Percentiles rank a stretch among this genome's conserved stretches.
Conservation (phyloP, 2,329 filamentous ascomycete genomes). For the Xylariales sp. region DNA sequence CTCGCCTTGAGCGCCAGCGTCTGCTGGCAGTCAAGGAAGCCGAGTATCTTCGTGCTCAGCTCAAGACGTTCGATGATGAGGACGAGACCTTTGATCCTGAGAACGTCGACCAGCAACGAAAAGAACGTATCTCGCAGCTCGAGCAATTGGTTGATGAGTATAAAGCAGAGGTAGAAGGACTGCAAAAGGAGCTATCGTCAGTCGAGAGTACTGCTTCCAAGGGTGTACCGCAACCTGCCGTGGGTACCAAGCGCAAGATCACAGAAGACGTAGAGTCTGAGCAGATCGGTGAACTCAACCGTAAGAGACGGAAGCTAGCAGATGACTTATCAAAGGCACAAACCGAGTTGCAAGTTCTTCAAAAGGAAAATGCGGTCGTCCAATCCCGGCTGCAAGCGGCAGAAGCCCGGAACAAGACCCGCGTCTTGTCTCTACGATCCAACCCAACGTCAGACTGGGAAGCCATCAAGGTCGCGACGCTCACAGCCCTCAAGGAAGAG, state of each 20-base stretch:
- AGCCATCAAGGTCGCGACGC: constrained; percentile 75
- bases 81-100: constrained; percentile 82
- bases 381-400: constrained; percentile 67
- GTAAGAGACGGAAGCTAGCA: constrained; percentile 69
- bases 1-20: constrained; percentile 80
- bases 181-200: constrained; percentile 70
- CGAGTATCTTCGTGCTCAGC: constrained; percentile 86
- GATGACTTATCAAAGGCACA: constrained; percentile 51
- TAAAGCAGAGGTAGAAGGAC: constrained; percentile 69
- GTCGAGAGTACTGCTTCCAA: constrained; percentile 43
- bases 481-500: constrained; percentile 73
- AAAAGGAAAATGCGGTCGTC: constrained; percentile 66
- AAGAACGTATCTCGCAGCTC: constrained; percentile 70
- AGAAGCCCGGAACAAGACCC: constrained; percentile 66
- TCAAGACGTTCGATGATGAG: constrained; percentile 83
- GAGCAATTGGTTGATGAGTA: constrained; percentile 86
- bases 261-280: constrained; percentile 59
- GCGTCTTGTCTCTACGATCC: constrained; percentile 79
- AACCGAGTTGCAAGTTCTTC: constrained; percentile 65
- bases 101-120: constrained; percentile 70
- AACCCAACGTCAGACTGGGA: constrained; percentile 88
- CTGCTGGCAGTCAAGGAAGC: constrained; percentile 85
- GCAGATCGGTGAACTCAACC: constrained; percentile 74
- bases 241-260: constrained; percentile 60
- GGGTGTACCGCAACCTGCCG: constrained; percentile 31